Evolutionary conservation across 306 rosid genomes (phyloP), one percentile per base, ranked within the genome.

Genomic region (Trifolium fragiferum): DNA sequence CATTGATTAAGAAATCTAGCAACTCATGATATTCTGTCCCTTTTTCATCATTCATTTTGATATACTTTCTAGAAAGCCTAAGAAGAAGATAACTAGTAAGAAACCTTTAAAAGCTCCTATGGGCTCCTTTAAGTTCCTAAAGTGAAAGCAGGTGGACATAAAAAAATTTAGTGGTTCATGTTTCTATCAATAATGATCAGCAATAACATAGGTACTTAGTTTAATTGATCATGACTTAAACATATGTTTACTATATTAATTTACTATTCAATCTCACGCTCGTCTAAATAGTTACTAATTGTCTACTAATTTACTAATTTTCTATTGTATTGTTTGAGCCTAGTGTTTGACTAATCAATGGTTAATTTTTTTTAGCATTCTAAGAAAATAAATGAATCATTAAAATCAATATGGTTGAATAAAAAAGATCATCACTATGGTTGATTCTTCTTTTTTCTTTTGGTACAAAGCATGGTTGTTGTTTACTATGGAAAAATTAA

Each of bases 251-350:
- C 72, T 47, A 54, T 49, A 55, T 50, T 20, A 59, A 40, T 74
- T 37, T 47, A 72, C 83, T 86, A 72, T 78, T 81, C 77, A 78
- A 44, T 58, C 74, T 70, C 87, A 81, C 78, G 89, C 89, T 70
- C 10, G n/a, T 63, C 40, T 16, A 77, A 15, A 43, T 11, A 59
- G 70, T 21, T 4, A 27, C 10, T 69, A 15, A 73, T 21, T 38
- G 58, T 7, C 58, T 70, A 9, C 74, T 35, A n/a, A n/a, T n/a
- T n/a, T n/a, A n/a, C n/a, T n/a, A n/a, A n/a, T n/a, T n/a, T 41
- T 41, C 40, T 54, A 10, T 18, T 20, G n/a, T 64, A 55, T 32
- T 61, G 27, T 77, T 60, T 77, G 4, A 69, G 20, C 8, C 14
- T 62, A 33, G 13, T n/a, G 8, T 63, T 63, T 33, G 46, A n/a